A percentile compares a stretch with the other conserved stretches of the same genome.
phyloP scores from a whole-genome alignment of 208 protist genomes.

The Leishmania mexicana region DNA sequence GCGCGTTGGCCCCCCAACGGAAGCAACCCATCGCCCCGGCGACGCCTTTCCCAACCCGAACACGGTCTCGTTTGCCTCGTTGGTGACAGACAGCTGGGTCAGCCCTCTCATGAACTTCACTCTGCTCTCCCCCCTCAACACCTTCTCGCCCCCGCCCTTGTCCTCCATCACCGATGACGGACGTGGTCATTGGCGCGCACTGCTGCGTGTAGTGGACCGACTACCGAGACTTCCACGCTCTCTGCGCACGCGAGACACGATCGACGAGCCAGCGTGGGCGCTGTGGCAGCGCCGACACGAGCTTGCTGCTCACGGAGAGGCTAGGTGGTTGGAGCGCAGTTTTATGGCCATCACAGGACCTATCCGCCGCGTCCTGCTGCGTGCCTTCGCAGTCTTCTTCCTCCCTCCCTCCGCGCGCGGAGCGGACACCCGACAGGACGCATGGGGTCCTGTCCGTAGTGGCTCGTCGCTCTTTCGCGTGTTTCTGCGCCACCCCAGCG shows the following conservation, averaged over 20 bases:
- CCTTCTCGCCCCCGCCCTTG: conserved; percentile 41
- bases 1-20: background rate
- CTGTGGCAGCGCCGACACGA: conserved; percentile 46
- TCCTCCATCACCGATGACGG: conserved; percentile 41
- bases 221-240: conserved; percentile 54
- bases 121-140: conserved; percentile 46
- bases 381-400: conserved; percentile 52
- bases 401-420: conserved; percentile 24
- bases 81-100: conserved; percentile 70
- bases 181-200: conserved; percentile 34
- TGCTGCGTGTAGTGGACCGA: conserved; percentile 38
- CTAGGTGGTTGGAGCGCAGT: conserved; percentile 15
- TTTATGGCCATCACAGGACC: conserved; percentile 44
- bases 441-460: background rate
- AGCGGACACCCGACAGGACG: background rate
- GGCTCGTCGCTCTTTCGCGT: conserved; percentile 49
- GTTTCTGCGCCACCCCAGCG: conserved; percentile 67
- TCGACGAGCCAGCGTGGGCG: conserved; percentile 50
- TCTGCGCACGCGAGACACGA: conserved; percentile 37
- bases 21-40: conserved; percentile 32
- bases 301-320: conserved; percentile 18
- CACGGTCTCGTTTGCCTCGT: conserved; percentile 33
- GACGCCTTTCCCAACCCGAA: conserved; percentile 63
- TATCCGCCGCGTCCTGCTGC: conserved; percentile 33
- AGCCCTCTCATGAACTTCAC: conserved; percentile 65